Percentiles rank a stretch among this genome's conserved stretches.
Evolutionary conservation across 495 filamentous ascomycete genomes (phyloP).

Genomic region (Pseudevernia furfuracea): DNA sequence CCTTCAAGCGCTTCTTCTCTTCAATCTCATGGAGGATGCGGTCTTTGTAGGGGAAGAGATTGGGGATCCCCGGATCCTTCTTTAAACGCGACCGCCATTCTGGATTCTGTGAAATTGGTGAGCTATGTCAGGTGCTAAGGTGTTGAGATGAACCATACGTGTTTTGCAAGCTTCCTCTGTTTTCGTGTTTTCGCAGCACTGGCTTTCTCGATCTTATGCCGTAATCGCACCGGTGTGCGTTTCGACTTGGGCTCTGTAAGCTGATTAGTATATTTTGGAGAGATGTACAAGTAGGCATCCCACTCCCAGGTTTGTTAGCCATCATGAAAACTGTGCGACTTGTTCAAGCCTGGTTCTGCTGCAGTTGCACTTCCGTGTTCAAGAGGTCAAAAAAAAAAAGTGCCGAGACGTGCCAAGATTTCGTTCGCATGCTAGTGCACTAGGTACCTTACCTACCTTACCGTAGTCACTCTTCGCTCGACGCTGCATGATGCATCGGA

Average conservation of each 20-base stretch:
- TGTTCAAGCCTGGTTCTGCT: neutral
- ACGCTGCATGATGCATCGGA: no score
- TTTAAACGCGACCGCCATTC: slow-evolving; percentile 88
- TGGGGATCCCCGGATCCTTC: slow-evolving; percentile 96
- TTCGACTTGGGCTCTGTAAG: slow-evolving; percentile 83
- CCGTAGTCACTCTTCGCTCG: no score
- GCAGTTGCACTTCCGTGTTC: neutral
- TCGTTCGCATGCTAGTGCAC: neutral
- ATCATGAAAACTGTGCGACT: slow-evolving; percentile 14
- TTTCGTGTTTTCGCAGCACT: slow-evolving; percentile 87
- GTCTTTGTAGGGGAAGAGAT: slow-evolving; percentile 96
- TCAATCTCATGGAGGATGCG: slow-evolving; percentile 90
- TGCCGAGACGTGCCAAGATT: slow-evolving; percentile 1
- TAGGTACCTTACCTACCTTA: no score
- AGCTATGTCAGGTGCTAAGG: slow-evolving; percentile 1
- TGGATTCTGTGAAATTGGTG: slow-evolving; percentile 55
- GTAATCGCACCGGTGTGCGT: slow-evolving; percentile 74
- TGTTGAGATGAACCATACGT: slow-evolving; percentile 36
- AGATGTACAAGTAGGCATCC: slow-evolving; percentile 10
- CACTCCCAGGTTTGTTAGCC: slow-evolving; percentile 48
- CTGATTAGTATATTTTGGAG: neutral
- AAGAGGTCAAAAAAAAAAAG: neutral
- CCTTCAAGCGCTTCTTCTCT: slow-evolving; percentile 69
- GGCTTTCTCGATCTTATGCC: slow-evolving; percentile 94
- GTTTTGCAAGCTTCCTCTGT: slow-evolving; percentile 76